Base-by-base conservation (phyloP, 2,329 filamentous ascomycete genomes). In the Neoarthrinium moseri region DNA sequence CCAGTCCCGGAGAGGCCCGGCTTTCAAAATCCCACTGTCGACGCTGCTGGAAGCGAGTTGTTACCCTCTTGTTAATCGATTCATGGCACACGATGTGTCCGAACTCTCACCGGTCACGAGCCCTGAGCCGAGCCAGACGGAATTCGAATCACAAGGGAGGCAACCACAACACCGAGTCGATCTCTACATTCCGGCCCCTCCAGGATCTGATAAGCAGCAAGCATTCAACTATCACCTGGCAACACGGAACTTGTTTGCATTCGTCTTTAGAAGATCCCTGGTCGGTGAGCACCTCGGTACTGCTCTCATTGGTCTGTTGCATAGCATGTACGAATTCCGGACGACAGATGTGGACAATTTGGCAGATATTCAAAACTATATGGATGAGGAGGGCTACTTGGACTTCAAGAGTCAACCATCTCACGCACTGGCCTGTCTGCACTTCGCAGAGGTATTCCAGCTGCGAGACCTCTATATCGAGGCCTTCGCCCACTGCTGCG, bases 201-300 rank as follows among this genome's bases (percentile, higher is more conserved):
- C 74, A 1, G 65, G 69, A 26, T 65, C 72, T 4, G 73, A 77
- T 38, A 73, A 75, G 52, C 70, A 75, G 4, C 74, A 83, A 49
- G 69, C 78, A 0, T 80, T 82, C 53, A 64, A 72, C 29, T 86
- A 86, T 61, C 84, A 89, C 55, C 60, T 89, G 5, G 80, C 83
- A 1, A 87, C 81, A 3, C 78, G 88, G 12, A 92, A 92, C 58
- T 80, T 90, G 55, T 85, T 91, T 48, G 87, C 88, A 4, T 91
- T 84, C 72, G 63, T 88, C 1, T 77, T 80, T 46, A 71, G 78
- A 3, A 78, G 78, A 49, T 80, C 87, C 1, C 60, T 91, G 26
- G 87, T 90, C 2, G 88, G 87, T 5, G 68, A 75, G 27, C 75
- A 80, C 43, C 74, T 94, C 15, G 86, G 87, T 2, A 66, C 67